These are phyloP conservation scores for Dictyostelium discoideum DNA, from an alignment of 78 protist species.

Conservation along the genomic window dicty_2.7 NC_007089.4:4425501-4426000, in stretches of 20 bases:
- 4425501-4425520: constrained; percentile 3
- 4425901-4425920: background rate
- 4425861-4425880: background rate
- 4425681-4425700: background rate
- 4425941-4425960: background rate
- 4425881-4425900: constrained; percentile 61
- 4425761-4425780: constrained; percentile 3
- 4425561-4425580: background rate
- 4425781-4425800: background rate
- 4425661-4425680: constrained; percentile 54
- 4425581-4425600: constrained; percentile 3
- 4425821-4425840: constrained; percentile 27
- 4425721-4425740: background rate
- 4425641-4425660: constrained; percentile 16
- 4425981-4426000: no score
- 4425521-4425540: constrained; percentile 36
- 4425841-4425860: constrained; percentile 9
- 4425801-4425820: background rate
- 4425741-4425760: background rate
- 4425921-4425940: background rate
- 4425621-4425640: constrained; percentile 21
- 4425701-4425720: constrained; percentile 70
- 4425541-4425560: constrained; percentile 6
- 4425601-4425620: background rate
- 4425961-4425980: background rate